Conservation (phyloP, 225 moss, liverwort and hornwort species). For the Bryum argenteum region DNA sequence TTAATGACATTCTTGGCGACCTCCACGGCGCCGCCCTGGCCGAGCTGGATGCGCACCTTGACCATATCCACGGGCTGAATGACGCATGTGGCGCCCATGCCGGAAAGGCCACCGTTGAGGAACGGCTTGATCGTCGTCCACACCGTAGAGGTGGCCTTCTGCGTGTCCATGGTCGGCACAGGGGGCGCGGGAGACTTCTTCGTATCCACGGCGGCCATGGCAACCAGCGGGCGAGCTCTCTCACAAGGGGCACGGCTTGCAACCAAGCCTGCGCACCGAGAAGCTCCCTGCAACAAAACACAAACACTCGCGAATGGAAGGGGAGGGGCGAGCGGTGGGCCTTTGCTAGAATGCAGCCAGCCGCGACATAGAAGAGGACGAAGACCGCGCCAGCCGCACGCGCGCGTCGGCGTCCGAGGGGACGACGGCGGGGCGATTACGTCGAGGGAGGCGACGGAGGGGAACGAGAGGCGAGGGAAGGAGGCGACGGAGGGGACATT, state of each 20-base stretch:
- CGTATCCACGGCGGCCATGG: constrained; percentile 58
- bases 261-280: constrained; percentile 30
- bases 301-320: not conserved
- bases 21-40: constrained; percentile 74
- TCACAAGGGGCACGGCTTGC: constrained; percentile 23
- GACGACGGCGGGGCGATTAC: not conserved
- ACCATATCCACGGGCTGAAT: constrained; percentile 98
- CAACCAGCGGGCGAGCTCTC: not conserved
- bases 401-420: not conserved
- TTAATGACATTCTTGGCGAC: constrained; percentile 77
- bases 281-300: constrained; percentile 17
- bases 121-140: constrained; percentile 94
- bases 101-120: constrained; percentile 75
- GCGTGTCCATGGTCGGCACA: constrained; percentile 48
- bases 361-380: not conserved
- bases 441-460: not conserved
- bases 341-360: not conserved
- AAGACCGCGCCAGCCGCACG: not conserved
- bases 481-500: not conserved
- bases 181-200: constrained; percentile 42
- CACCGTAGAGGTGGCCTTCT: constrained; percentile 57
- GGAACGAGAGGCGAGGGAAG: not conserved
- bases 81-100: constrained; percentile 95
- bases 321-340: not conserved
- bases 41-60: constrained; percentile 99